A percentile compares a stretch with the other conserved stretches of the same genome.
Evolutionary conservation across 768 basidiomycete genomes (phyloP).

Genomic region (Albatrellus ellisii): DNA sequence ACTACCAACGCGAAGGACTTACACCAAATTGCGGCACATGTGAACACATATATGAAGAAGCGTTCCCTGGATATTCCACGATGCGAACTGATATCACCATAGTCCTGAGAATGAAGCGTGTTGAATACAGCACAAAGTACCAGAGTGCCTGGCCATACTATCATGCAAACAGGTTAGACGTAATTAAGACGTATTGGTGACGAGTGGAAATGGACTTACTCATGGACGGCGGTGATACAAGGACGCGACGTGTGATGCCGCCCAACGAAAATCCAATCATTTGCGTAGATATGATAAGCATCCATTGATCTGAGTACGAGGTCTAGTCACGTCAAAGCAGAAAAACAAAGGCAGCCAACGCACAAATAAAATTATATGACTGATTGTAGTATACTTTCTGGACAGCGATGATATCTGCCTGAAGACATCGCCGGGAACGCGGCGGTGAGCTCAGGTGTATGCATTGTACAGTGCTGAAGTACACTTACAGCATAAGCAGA

Average conservation of each 20-base stretch:
- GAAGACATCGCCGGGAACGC: background rate
- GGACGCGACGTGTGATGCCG: constrained; percentile 59
- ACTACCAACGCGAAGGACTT: constrained; percentile 20
- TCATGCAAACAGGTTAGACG: background rate
- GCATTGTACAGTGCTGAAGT: background rate
- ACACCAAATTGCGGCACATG: constrained; percentile 48
- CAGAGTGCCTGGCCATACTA: constrained; percentile 59
- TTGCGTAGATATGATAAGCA: constrained; percentile 67
- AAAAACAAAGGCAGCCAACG: constrained; percentile 12
- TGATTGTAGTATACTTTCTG: constrained; percentile 58
- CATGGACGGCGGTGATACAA: constrained; percentile 42
- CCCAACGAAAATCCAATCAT: constrained; percentile 76
- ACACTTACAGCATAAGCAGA: constrained; percentile 27
- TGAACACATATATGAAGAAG: constrained; percentile 58
- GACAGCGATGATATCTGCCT: constrained; percentile 59
- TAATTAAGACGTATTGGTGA: background rate
- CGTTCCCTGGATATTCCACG: constrained; percentile 57
- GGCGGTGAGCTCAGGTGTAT: constrained; percentile 13
- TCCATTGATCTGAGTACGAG: constrained; percentile 50
- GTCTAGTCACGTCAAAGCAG: constrained; percentile 12
- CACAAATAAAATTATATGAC: constrained; percentile 35
- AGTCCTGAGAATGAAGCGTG: constrained; percentile 56
- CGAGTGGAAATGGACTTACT: constrained; percentile 17
- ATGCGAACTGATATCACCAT: constrained; percentile 45
- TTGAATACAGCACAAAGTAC: constrained; percentile 66